phyloP scores from a whole-genome alignment of 2,329 filamentous ascomycete species.

The Penicillium brevicompactum region DNA sequence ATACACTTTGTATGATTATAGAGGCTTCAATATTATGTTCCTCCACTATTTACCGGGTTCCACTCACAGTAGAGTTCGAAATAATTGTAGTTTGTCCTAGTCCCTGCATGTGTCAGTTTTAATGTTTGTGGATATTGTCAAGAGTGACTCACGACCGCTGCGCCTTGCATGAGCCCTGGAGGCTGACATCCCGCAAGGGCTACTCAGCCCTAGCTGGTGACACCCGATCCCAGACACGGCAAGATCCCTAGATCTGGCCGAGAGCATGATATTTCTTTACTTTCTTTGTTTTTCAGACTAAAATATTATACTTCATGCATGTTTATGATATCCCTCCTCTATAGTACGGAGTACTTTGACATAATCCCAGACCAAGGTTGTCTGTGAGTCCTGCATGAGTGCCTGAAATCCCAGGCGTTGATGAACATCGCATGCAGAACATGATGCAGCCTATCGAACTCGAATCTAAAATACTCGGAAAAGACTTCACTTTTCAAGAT shows the following conservation, averaged over 20 bases:
- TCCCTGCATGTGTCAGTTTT: not conserved
- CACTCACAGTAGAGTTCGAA: not conserved
- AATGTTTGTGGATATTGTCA: not conserved
- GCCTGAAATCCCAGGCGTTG: constrained; percentile 1
- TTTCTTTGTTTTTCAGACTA: not conserved
- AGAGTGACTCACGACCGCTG: constrained; percentile 1
- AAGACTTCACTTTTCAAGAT: not conserved
- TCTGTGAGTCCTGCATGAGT: not conserved
- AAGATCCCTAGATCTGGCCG: not conserved
- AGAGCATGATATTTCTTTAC: not conserved
- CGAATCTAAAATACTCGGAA: not conserved
- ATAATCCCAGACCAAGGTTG: not conserved
- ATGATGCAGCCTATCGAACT: not conserved
- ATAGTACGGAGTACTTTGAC: not conserved
- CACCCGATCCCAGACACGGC: not conserved
- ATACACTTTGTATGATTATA: not conserved
- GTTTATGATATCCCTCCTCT: not conserved
- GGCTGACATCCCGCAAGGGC: constrained; percentile 3
- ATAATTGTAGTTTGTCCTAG: not conserved
- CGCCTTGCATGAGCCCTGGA: constrained; percentile 4
- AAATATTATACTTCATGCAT: not conserved
- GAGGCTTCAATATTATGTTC: not conserved
- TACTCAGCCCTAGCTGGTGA: not conserved
- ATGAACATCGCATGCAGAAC: not conserved
- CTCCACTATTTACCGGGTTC: not conserved